Percentiles rank a stretch among this genome's conserved stretches.
phyloP scores from a whole-genome alignment of 2,329 filamentous ascomycete species.

The Meredithiella fracta region DNA sequence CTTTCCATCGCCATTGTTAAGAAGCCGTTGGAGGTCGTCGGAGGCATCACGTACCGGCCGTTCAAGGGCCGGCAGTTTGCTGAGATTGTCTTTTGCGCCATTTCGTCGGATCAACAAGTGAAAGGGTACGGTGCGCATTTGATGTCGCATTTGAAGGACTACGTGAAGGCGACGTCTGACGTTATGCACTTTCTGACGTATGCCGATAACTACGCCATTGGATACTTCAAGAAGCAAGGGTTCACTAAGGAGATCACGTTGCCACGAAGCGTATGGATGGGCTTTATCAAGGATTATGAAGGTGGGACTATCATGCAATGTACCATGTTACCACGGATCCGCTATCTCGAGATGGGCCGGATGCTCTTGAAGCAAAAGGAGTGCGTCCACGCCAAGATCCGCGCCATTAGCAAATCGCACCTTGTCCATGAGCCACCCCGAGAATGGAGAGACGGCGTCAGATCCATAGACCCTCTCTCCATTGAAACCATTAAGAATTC shows the following conservation, averaged over 20 bases:
- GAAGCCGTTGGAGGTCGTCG: slow-evolving; percentile 86
- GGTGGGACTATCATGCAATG: slow-evolving; percentile 99
- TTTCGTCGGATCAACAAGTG: slow-evolving; percentile 93
- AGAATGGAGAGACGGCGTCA: slow-evolving; percentile 64
- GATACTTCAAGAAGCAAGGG: slow-evolving; percentile 97
- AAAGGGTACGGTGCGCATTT: slow-evolving; percentile 96
- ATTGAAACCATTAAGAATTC: slow-evolving; percentile 81
- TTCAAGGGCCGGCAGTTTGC: slow-evolving; percentile 87
- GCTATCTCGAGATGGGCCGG: slow-evolving; percentile 80
- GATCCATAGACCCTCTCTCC: slow-evolving; percentile 65
- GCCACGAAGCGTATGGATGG: slow-evolving; percentile 87
- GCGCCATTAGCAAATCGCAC: slow-evolving; percentile 77
- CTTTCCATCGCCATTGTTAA: slow-evolving; percentile 95
- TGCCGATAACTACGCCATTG: slow-evolving; percentile 96
- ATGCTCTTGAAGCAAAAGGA: slow-evolving; percentile 98
- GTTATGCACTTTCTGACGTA: slow-evolving; percentile 99
- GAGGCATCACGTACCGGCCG: slow-evolving; percentile 88
- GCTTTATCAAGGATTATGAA: slow-evolving; percentile 99
- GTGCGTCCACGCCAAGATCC: slow-evolving; percentile 84
- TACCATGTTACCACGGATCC: slow-evolving; percentile 85
- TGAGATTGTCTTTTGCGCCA: slow-evolving; percentile 97
- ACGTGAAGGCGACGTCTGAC: slow-evolving; percentile 88
- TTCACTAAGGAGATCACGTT: slow-evolving; percentile 98
- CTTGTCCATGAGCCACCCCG: slow-evolving; percentile 71
- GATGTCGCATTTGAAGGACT: slow-evolving; percentile 96